Conservation (phyloP, 2,329 filamentous ascomycete genomes). For the Epichloe elymi region DNA sequence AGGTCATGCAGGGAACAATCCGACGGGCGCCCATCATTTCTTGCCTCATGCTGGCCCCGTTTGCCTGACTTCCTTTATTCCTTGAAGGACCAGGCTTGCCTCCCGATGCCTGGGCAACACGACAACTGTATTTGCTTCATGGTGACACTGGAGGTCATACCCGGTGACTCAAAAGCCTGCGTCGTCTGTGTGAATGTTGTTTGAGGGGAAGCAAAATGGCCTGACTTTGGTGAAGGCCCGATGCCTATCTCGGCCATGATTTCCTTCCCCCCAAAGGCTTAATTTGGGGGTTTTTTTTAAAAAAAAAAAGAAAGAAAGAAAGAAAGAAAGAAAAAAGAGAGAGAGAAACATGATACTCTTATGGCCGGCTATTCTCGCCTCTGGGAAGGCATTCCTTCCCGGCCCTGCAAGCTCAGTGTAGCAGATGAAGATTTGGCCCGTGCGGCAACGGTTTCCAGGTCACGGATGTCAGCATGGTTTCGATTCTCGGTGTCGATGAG, state of each 20-base stretch:
- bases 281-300: background rate
- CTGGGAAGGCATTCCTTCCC: background rate
- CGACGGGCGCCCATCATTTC: background rate
- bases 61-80: background rate
- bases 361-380: background rate
- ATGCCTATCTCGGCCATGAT: background rate
- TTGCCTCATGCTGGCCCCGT: background rate
- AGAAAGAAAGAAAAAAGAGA: too few relatives aligned
- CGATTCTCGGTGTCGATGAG: background rate
- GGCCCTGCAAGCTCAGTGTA: background rate
- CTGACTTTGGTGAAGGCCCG: conserved; percentile 7
- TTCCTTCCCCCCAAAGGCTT: background rate
- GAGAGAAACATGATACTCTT: background rate
- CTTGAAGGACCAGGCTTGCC: background rate
- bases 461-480: background rate
- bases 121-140: background rate
- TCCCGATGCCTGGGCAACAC: background rate
- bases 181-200: conserved; percentile 2
- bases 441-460: background rate
- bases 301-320: too few relatives aligned
- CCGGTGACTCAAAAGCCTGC: conserved; percentile 3
- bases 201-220: conserved; percentile 3
- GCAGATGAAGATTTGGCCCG: background rate
- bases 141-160: conserved; percentile 4
- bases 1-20: background rate